Conservation (phyloP, 768 basidiomycete species). For the Stropharia rugosoannulata region DNA sequence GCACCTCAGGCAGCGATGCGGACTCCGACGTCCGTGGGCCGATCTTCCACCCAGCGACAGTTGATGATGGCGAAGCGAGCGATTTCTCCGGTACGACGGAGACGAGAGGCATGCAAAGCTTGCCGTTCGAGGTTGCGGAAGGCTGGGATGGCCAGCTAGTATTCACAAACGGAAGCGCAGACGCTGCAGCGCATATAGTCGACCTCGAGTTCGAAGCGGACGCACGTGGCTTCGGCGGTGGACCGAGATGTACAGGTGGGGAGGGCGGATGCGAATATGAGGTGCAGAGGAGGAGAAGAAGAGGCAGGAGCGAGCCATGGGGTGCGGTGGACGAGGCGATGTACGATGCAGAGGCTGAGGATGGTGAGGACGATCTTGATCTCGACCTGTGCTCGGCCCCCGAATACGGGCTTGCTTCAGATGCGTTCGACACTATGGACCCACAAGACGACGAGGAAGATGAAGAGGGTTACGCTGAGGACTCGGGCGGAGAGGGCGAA, state of each 20-base stretch:
- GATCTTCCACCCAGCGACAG: neutral
- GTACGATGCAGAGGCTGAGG: constrained; percentile 6
- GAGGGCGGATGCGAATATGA: constrained; percentile 11
- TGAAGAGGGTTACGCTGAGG: constrained; percentile 49
- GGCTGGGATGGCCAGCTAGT: constrained; percentile 76
- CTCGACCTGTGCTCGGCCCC: constrained; percentile 27
- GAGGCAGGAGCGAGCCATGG: neutral
- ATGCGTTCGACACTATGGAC: neutral
- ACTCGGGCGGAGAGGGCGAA: constrained; percentile 39
- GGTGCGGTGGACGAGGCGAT: neutral
- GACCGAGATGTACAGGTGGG: neutral
- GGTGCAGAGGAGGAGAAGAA: neutral
- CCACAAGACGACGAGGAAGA: constrained; percentile 52
- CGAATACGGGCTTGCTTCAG: neutral
- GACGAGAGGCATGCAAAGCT: constrained; percentile 31
- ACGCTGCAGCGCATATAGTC: constrained; percentile 56
- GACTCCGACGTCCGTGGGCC: neutral
- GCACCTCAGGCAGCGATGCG: constrained; percentile 15
- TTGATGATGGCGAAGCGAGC: constrained; percentile 14
- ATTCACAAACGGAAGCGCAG: constrained; percentile 62
- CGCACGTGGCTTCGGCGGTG: constrained; percentile 46
- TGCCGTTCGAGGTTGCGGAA: constrained; percentile 67
- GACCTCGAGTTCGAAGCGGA: constrained; percentile 74
- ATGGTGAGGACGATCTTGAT: constrained; percentile 42
- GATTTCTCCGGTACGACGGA: constrained; percentile 11